Base-by-base conservation (phyloP, 495 filamentous ascomycete genomes). In the Aspergillus steynii region DNA sequence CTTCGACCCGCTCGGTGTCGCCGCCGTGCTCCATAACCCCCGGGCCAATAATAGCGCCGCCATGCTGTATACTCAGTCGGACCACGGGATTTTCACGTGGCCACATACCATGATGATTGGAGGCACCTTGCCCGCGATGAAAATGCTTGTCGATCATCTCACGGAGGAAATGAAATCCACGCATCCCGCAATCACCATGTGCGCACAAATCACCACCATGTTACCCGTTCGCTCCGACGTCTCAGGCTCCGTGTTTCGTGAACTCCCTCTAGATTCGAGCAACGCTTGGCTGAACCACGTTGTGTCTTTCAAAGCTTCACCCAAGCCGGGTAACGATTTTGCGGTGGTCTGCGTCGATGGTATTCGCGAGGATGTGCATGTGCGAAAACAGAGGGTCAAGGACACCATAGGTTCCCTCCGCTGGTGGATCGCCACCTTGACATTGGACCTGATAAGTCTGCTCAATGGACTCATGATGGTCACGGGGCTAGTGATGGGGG, bases 71-170 rank as follows among this genome's bases (percentile, higher is more conserved):
- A 65, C 65, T 3, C 69, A 73, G 55, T 70, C 58, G 29, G 71
- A 73, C 59, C 56, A 56, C 15, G 61, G 59, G 4, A 51, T 63
- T 34, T 73, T 72, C 52, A 68, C 56, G 52, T 73, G 71, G 71
- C 71, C 71, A 32, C 71, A 73, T 54, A 65, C 61, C 29, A 72
- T 61, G n/a, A 72, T 72, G 71, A 63, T 73, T 27, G 71, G 71
- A 26, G 69, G 64, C 14, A 71, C 67, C 5, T 53, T 73, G 4
- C 62, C 68, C 2, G 64, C 71, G 3, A 64, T 73, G 47, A 66
- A 70, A 52, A 66, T 69, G 69, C 63, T 73, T 3, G 67, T 71
- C 12, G 71, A 73, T 27, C 65, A 69, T 31, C 55, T 73, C 7
- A 69, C 65, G 14, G 65, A 67, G 1, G 58, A 59, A 3, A 55